Base-by-base conservation (phyloP, 108 stramenopile genomes). In the Thalassiosira profunda region DNA sequence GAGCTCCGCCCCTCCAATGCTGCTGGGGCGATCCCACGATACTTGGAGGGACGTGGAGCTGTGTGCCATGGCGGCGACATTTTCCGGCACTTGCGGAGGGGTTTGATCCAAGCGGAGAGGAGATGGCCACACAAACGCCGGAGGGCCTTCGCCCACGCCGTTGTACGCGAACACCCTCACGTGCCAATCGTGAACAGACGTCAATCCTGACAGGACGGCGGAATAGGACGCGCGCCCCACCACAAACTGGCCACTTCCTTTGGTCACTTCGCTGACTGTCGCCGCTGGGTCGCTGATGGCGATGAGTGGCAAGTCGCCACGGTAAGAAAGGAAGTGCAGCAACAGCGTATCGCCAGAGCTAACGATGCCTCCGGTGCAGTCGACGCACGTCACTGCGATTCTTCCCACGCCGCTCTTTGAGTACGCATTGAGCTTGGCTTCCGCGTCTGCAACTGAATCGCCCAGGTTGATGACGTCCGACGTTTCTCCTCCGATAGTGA, bases 151-250 rank as follows among this genome's bases (percentile, higher is more conserved):
- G 2, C 94, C 94, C 48, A 84, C 48, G 41, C 76, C 58, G 57
- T 91, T 92, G 74, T 93, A 91, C 12, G 94, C 82, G 38, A 72
- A 88, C 6, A 95, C 88, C 7, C 94, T 74, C 42, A 95, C 87
- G 68, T 87, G 76, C 80, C 89, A 93, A 28, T 74, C 60, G 36
- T 41, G 25, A 11, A 91, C 76, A 37, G 79, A 76, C 7, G 80
- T 48, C 24, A 95, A 66, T 12, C 64, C 49, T 26, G 85, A 63
- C 24, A 84, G 60, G 38, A 70, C 44, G 23, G 77, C 49, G 21
- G 66, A 67, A 64, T 82, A 80, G 6, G 72, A 49, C 10, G 74
- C 48, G 10, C 63, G 74, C 12, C 83, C 83, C 15, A 84, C 63
- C 15, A 76, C 74, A 62, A 67, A 63, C 58, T 84, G 83, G 36